phyloP scores from a whole-genome alignment of 164 flowering plant genomes.

The Piper betle region DNA sequence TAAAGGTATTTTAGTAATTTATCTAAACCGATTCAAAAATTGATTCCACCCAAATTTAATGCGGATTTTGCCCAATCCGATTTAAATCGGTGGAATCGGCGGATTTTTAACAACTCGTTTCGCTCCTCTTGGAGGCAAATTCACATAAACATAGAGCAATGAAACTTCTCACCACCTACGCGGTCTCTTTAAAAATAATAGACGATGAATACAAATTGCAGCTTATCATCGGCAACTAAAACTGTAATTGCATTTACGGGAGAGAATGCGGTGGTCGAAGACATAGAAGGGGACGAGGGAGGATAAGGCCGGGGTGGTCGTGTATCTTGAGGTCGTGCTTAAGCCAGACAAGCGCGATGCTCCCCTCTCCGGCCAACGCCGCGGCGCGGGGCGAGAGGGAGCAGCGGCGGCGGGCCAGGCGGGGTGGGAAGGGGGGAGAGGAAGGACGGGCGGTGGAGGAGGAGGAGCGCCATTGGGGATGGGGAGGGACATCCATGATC shows the following conservation, averaged over 20 bases:
- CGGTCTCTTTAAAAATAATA: too few species aligned
- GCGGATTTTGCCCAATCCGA: too few species aligned
- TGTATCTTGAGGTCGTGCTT: constrained; percentile 80
- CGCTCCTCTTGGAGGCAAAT: background rate
- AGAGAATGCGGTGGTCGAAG: constrained; percentile 68
- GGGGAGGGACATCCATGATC: constrained; percentile 7
- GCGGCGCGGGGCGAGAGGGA: constrained; percentile 1
- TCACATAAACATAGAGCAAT: background rate
- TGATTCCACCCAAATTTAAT: too few species aligned
- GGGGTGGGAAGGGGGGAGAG: constrained; percentile 3
- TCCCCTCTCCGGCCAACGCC: background rate
- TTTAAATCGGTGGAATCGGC: too few species aligned
- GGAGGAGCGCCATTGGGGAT: constrained; percentile 23
- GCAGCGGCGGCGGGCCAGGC: background rate
- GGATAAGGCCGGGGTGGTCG: constrained; percentile 63
- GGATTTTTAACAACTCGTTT: background rate
- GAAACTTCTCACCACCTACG: background rate
- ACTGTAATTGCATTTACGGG: constrained; percentile 29
- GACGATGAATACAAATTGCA: too few species aligned
- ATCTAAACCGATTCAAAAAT: too few species aligned
- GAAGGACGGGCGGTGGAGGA: constrained; percentile 6
- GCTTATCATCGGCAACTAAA: too few species aligned
- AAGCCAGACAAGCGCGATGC: constrained; percentile 64
- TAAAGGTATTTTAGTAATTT: too few species aligned
- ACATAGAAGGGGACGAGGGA: constrained; percentile 61